phyloP scores from a whole-genome alignment of 768 basidiomycete genomes.

The Chiua virens region DNA sequence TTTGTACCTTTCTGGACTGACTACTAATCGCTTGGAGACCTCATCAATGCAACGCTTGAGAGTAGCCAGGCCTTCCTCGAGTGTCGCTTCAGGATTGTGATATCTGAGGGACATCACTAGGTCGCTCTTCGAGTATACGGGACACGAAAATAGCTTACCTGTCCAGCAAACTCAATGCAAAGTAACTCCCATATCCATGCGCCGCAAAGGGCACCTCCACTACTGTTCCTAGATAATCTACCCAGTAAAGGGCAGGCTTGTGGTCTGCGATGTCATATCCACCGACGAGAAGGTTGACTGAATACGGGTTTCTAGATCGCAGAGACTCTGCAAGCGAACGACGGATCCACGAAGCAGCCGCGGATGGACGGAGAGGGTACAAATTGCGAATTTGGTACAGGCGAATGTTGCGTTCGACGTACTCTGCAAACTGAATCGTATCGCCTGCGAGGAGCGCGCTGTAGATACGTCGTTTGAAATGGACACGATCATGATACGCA shows the following conservation, averaged over 20 bases:
- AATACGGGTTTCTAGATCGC: conserved; percentile 83
- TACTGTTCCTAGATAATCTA: conserved; percentile 93
- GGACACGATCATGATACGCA: background rate
- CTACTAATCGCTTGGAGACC: conserved; percentile 78
- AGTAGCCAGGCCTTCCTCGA: conserved; percentile 84
- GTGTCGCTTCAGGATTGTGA: conserved; percentile 81
- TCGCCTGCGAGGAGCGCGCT: conserved; percentile 59
- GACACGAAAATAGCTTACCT: conserved; percentile 45
- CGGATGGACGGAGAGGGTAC: conserved; percentile 83
- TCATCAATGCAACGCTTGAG: conserved; percentile 87
- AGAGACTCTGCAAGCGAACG: conserved; percentile 85
- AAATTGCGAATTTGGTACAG: conserved; percentile 95
- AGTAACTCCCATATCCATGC: conserved; percentile 94
- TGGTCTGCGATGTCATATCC: conserved; percentile 83
- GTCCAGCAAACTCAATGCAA: conserved; percentile 89
- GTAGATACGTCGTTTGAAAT: background rate
- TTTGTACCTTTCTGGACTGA: conserved; percentile 79
- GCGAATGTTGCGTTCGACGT: conserved; percentile 91
- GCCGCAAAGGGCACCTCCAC: conserved; percentile 89
- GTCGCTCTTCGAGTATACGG: background rate
- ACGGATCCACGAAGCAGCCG: conserved; percentile 95
- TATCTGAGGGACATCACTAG: conserved; percentile 50
- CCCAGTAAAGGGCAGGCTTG: conserved; percentile 85
- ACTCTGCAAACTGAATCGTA: conserved; percentile 96
- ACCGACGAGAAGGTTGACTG: conserved; percentile 90